Percentiles rank a stretch among this genome's conserved stretches.
phyloP scores from a whole-genome alignment of 306 rosid species.

The Datisca glomerata region DNA sequence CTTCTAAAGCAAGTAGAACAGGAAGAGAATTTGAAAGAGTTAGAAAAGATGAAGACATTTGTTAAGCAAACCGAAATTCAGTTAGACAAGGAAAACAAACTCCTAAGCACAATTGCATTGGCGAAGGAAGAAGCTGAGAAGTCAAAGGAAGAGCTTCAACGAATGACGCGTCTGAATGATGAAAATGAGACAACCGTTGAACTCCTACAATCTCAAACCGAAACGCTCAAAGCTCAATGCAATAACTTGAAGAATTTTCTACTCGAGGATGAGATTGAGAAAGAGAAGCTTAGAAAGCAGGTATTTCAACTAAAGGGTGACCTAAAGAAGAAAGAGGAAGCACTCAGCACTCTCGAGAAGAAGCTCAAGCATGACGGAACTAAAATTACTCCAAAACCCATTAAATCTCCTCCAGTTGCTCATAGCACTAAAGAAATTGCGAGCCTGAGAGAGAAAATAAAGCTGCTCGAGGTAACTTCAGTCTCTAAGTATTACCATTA shows the following conservation, averaged over 20 bases:
- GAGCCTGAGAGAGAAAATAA: slow-evolving; percentile 62
- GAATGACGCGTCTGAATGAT: slow-evolving; percentile 28
- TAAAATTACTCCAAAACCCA: slow-evolving; percentile 30
- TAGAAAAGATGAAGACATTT: slow-evolving; percentile 46
- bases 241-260: slow-evolving; percentile 37
- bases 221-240: slow-evolving; percentile 43
- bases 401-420: slow-evolving; percentile 27
- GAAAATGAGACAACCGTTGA: slow-evolving; percentile 39
- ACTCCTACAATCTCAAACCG: slow-evolving; percentile 40
- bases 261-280: slow-evolving; percentile 60
- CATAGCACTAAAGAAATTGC: slow-evolving; percentile 48
- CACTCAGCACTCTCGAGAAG: slow-evolving; percentile 36
- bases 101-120: slow-evolving; percentile 26
- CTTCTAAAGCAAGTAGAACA: slow-evolving; percentile 36
- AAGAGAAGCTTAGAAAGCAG: slow-evolving; percentile 55
- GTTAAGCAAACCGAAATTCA: slow-evolving; percentile 33
- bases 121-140: slow-evolving; percentile 47
- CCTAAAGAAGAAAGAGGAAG: slow-evolving; percentile 66
- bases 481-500: slow-evolving; percentile 7
- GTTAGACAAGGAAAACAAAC: slow-evolving; percentile 33
- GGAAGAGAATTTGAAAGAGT: slow-evolving; percentile 29
- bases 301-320: slow-evolving; percentile 48
- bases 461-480: slow-evolving; percentile 65
- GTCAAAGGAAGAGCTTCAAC: slow-evolving; percentile 32
- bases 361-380: slow-evolving; percentile 53